Evolutionary conservation across 495 filamentous ascomycete species (phyloP), one percentile per base, ranked within the genome.

Genomic region (Lepraria neglecta): DNA sequence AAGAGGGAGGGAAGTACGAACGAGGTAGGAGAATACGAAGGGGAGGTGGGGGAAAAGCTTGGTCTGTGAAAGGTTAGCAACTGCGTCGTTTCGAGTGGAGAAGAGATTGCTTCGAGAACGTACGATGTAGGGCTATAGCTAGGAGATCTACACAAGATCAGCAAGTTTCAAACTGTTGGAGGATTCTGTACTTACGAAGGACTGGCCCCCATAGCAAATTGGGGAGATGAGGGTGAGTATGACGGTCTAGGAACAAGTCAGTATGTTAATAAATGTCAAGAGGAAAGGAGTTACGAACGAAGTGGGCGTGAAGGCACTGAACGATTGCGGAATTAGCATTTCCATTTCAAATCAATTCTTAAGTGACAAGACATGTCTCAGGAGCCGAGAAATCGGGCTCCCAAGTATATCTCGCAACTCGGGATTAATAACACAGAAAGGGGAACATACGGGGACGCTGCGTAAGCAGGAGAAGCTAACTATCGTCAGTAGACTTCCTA

Each of bases 401-500:
- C 24, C 24, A 24, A 24, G 24, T 24, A 24, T 24, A 24, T 24
- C 24, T 24, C 24, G 24, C 24, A 24, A 24, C 24, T 24, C 24
- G 24, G 24, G 24, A 24, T 24, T 2, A 24, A 24, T 24, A 24
- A 24, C 2, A 24, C 24, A 24, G 24, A 24, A 24, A 24, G 24
- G 24, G 24, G 24, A 24, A 24, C 24, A 24, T 24, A 24, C 24
- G 83, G 79, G 2, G 48, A 51, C 14, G 88, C 85, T 12, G 77
- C 81, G 70, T 88, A 91, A 51, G 80, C 78, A 31, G 84, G 89
- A 48, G 87, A 89, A 19, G 85, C 78, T 24, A 24, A 24, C 2
- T 24, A 24, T 24, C 24, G 24, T 24, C 24, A 24, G 24, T 24
- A 24, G 24, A 24, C 24, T 24, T 24, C 24, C 2, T 24, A 24